Conservation (phyloP, 495 filamentous ascomycete species). For the Cercophora newfieldiana region DNA sequence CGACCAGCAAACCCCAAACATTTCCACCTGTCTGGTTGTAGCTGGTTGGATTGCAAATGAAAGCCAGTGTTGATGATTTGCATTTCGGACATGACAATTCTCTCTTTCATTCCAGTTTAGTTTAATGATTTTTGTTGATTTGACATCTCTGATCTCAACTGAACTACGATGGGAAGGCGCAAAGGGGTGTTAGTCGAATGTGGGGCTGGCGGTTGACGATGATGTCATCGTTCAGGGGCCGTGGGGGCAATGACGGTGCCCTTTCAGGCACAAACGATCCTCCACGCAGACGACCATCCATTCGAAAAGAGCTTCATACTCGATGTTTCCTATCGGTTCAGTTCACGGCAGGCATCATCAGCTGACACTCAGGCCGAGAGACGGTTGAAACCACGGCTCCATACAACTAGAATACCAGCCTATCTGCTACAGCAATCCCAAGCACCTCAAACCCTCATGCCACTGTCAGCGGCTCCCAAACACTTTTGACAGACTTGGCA, state of each 20-base stretch:
- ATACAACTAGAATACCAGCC: neutral
- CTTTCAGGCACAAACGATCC: neutral
- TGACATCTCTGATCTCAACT: too few species aligned
- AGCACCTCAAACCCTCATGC: neutral
- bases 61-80: too few species aligned
- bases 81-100: too few species aligned
- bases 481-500: conserved; percentile 35
- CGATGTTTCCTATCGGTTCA: neutral
- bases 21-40: too few species aligned
- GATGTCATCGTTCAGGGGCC: neutral
- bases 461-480: conserved; percentile 26
- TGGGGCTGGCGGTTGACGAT: neutral
- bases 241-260: neutral
- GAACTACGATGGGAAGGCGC: neutral
- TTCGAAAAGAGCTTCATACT: neutral
- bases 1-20: too few species aligned
- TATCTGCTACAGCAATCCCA: neutral
- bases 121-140: too few species aligned
- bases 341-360: neutral
- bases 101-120: too few species aligned
- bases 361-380: neutral
- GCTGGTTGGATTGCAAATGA: too few species aligned
- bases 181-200: neutral
- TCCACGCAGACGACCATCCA: neutral
- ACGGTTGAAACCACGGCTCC: neutral